A percentile compares a stretch with the other conserved stretches of the same genome.
Evolutionary conservation across 2,329 filamentous ascomycete species (phyloP).

Genomic region (Pyrenophora tritici-repentis): DNA sequence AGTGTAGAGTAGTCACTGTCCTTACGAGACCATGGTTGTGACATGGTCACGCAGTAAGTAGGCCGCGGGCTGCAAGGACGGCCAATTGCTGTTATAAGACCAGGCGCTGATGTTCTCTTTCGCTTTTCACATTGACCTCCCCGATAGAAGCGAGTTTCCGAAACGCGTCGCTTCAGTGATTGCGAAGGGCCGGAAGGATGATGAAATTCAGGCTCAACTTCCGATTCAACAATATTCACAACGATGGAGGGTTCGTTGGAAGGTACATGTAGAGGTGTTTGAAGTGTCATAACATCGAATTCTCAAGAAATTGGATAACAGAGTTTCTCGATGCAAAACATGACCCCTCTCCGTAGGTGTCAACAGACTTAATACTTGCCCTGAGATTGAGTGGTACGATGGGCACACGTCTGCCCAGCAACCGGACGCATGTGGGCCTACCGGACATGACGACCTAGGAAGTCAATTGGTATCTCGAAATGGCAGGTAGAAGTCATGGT

Average conservation of each 20-base stretch:
- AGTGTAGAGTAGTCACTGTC: conserved; percentile 2
- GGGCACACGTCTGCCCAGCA: too few relatives aligned
- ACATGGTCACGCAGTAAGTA: neutral
- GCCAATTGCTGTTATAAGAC: neutral
- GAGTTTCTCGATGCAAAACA: neutral
- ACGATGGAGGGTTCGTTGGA: neutral
- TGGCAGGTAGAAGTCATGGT: neutral
- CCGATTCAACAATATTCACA: conserved; percentile 1
- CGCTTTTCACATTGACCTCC: conserved; percentile 2
- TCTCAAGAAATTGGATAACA: neutral
- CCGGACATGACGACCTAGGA: neutral
- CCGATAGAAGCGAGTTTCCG: conserved; percentile 5
- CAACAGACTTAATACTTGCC: too few relatives aligned
- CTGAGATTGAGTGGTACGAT: too few relatives aligned
- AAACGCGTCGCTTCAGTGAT: conserved; percentile 3
- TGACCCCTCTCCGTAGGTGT: neutral
- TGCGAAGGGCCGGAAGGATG: neutral
- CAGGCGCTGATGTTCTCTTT: neutral
- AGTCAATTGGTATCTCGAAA: neutral
- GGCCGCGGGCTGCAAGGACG: neutral
- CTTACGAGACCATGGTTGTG: neutral
- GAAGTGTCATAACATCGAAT: conserved; percentile 1
- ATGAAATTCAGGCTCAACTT: neutral
- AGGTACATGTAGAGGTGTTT: neutral
- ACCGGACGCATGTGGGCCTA: neutral